Evolutionary conservation across 1,139 yeast species (phyloP), one percentile per base, ranked within the genome.

Genomic region (Scheffersomyces cryptocercus): DNA sequence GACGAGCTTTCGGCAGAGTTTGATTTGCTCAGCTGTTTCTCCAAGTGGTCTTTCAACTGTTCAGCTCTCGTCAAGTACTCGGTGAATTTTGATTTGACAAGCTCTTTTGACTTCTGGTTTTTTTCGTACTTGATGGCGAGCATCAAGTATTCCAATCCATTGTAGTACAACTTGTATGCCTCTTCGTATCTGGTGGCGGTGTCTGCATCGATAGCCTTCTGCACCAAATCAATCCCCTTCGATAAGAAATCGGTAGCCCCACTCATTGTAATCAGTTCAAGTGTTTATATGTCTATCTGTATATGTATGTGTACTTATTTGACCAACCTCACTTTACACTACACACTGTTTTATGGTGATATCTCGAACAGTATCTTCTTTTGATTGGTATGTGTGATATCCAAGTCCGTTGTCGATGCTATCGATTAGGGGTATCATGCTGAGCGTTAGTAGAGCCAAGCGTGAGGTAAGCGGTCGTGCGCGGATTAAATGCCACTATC

Each of bases 71-170:
- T 79, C 60, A 95, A 70, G 64, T 95, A 95, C 61, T 95, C 99
- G 7, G 93, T 87, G 61, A 91, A 87, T 63, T 91, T 91, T 14
- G 90, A 81, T 56, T 93, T 81, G 53, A 95, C 89, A 51, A 93
- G 77, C 54, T 90, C 97, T 64, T 91, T 93, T 33, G 95, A 85
- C 56, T 85, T 83, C 34, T 86, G 85, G 65, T 90, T 95, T 68
- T 91, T 93, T 65, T 95, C 99, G 62, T 95, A 93, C 67, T 95
- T 95, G 58, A 95, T 76, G 3, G 99, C 99, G 55, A 90, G 77
- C 97, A 95, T 90, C 55, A 95, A 75, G 65, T 93, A 95, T 63
- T 93, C 99, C 48, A 95, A 75, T 3, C 98, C 98, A 57, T 88
- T 88, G 71, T 88, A 90, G 67, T 95, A 95, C 39, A 89, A 79